Evolutionary conservation across 768 basidiomycete genomes (phyloP).

Genomic region (Agaricus subrufescens): DNA sequence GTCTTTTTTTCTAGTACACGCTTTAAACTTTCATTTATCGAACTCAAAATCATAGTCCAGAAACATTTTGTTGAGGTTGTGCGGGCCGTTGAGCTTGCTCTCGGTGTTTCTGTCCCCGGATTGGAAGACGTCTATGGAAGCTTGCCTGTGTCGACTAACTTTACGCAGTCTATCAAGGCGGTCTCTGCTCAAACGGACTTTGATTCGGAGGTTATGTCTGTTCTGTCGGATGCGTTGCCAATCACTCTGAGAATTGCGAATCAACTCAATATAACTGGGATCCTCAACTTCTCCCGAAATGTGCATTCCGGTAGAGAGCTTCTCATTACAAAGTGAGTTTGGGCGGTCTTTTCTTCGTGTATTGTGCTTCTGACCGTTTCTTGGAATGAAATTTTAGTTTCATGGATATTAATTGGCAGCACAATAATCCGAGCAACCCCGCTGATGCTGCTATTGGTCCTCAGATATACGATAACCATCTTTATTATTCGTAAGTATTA

Average conservation of each 20-base stretch:
- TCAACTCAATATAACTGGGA: slow-evolving; percentile 19
- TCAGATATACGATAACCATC: slow-evolving; percentile 72
- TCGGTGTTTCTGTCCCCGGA: slow-evolving; percentile 48
- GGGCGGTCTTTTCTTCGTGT: background rate
- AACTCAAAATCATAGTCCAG: slow-evolving; percentile 41
- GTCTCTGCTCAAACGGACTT: slow-evolving; percentile 16
- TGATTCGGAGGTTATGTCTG: slow-evolving; percentile 23
- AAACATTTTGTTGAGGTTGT: slow-evolving; percentile 64
- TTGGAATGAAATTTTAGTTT: slow-evolving; percentile 40
- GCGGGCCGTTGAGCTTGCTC: slow-evolving; percentile 55
- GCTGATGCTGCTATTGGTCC: slow-evolving; percentile 64
- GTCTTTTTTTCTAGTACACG: too few species aligned
- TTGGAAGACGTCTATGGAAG: slow-evolving; percentile 16
- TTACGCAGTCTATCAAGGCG: slow-evolving; percentile 21
- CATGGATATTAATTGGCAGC: slow-evolving; percentile 81
- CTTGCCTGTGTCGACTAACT: slow-evolving; percentile 13
- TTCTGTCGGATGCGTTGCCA: slow-evolving; percentile 30
- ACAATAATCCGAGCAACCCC: slow-evolving; percentile 65
- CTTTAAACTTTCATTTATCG: too few species aligned
- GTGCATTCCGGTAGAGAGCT: slow-evolving; percentile 1
- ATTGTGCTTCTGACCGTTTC: background rate
- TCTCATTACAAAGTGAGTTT: slow-evolving; percentile 33
- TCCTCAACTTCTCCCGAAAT: slow-evolving; percentile 13
- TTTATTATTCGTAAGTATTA: slow-evolving; percentile 63
- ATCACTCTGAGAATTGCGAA: slow-evolving; percentile 27